Conservation (phyloP, 139 green algal genomes). For the Chlamydomonas incerta region DNA sequence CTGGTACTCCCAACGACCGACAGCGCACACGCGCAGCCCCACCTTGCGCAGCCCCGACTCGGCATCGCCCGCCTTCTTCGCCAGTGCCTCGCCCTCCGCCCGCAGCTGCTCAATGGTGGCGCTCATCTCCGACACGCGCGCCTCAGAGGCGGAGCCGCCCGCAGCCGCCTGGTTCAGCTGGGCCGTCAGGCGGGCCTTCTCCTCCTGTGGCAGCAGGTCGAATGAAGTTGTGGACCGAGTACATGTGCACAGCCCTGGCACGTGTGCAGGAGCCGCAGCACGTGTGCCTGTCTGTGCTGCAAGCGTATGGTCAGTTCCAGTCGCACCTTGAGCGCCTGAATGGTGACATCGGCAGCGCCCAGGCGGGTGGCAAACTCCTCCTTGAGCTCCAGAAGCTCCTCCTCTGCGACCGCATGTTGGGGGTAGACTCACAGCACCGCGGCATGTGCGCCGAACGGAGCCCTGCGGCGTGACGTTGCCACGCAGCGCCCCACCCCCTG, state of each 20-base stretch:
- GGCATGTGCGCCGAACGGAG: too few relatives aligned
- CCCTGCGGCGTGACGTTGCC: too few relatives aligned
- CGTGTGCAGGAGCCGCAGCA: too few relatives aligned
- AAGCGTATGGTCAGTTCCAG: too few relatives aligned
- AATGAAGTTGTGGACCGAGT: too few relatives aligned
- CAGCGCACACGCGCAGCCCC: neutral
- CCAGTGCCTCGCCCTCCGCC: slow-evolving; percentile 29
- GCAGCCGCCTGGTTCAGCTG: slow-evolving; percentile 51
- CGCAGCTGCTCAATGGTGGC: slow-evolving; percentile 62
- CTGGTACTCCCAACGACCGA: too few relatives aligned
- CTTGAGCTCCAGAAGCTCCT: slow-evolving; percentile 83
- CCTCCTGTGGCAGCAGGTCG: too few relatives aligned
- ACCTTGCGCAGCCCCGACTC: slow-evolving; percentile 29
- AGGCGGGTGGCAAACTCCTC: slow-evolving; percentile 88
- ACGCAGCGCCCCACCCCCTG: too few relatives aligned
- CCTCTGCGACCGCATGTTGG: slow-evolving; percentile 44
- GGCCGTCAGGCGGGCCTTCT: slow-evolving; percentile 59
- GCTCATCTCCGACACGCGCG: slow-evolving; percentile 55
- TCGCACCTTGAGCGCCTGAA: slow-evolving; percentile 45
- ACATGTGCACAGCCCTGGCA: too few relatives aligned
- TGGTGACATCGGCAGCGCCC: slow-evolving; percentile 61
- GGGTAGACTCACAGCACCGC: too few relatives aligned
- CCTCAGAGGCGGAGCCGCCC: slow-evolving; percentile 53
- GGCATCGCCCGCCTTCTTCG: slow-evolving; percentile 22
- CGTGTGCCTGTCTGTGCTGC: too few relatives aligned